Percentiles rank a stretch among this genome's conserved stretches.
Conservation (phyloP, 139 green algal genomes). For the Chlorella sp. region DNA sequence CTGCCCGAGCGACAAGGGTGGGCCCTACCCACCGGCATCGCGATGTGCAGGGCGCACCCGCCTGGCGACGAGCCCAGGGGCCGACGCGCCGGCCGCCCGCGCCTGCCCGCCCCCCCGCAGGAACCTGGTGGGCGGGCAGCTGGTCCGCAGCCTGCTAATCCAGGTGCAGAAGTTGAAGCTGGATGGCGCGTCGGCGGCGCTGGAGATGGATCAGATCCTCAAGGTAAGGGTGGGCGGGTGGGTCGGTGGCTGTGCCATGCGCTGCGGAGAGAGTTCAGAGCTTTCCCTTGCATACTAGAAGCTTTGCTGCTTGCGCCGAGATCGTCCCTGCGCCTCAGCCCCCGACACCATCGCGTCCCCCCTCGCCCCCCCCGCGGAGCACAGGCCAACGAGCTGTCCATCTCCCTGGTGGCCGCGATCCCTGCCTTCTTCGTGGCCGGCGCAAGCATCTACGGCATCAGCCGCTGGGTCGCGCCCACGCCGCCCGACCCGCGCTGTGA, state of each 20-base stretch:
- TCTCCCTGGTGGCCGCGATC: conserved; percentile 77
- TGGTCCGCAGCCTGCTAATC: conserved; percentile 86
- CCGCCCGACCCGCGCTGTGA: conserved; percentile 60
- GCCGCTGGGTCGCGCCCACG: conserved; percentile 43
- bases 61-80: too few species aligned
- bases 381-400: conserved; percentile 85
- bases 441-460: conserved; percentile 25
- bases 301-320: neutral
- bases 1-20: too few species aligned
- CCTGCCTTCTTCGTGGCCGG: conserved; percentile 66
- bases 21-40: too few species aligned
- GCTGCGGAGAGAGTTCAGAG: neutral
- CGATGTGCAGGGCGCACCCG: too few species aligned
- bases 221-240: too few species aligned
- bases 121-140: conserved; percentile 77
- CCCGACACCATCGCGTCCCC: neutral
- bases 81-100: too few species aligned
- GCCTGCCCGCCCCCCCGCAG: too few species aligned
- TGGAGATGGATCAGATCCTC: conserved; percentile 95
- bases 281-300: neutral
- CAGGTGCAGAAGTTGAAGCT: conserved; percentile 93
- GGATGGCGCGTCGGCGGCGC: conserved; percentile 89
- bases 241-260: too few species aligned
- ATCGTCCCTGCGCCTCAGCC: neutral
- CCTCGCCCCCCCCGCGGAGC: neutral